Evolutionary conservation across 139 green algal species (phyloP).

Genomic region (Zygnema cylindricum): DNA sequence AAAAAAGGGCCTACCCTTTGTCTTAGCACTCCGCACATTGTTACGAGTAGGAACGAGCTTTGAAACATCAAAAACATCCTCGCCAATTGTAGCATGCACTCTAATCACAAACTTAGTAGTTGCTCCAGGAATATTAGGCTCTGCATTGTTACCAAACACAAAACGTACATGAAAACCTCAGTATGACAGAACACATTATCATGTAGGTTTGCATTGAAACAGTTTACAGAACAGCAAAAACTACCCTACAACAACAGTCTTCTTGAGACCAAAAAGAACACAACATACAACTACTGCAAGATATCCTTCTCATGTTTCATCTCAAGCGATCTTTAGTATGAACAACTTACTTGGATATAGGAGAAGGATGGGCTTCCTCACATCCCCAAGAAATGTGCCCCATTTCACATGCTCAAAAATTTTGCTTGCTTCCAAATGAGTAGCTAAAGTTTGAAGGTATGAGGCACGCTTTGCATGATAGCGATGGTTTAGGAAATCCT

Average conservation of each 20-base stretch:
- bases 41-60: constrained; percentile 51
- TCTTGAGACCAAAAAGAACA: no score
- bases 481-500: constrained; percentile 56
- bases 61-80: constrained; percentile 17
- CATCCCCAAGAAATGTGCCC: constrained; percentile 35
- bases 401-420: constrained; percentile 20
- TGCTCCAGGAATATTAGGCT: neutral
- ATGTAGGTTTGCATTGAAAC: no score
- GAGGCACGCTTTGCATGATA: constrained; percentile 57
- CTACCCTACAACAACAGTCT: no score
- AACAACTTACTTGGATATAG: constrained; percentile 25
- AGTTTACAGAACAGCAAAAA: no score
- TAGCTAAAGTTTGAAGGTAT: constrained; percentile 38
- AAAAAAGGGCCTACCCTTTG: neutral
- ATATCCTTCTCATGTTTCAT: no score
- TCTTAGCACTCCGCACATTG: constrained; percentile 43
- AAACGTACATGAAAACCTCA: no score
- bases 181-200: no score
- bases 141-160: no score
- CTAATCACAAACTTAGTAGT: constrained; percentile 37
- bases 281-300: no score
- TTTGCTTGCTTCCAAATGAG: neutral
- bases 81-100: constrained; percentile 24
- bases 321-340: no score
- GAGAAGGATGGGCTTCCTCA: constrained; percentile 51